A percentile compares a stretch with the other conserved stretches of the same genome.
phyloP scores from a whole-genome alignment of 768 basidiomycete species.

The Lenzites betulinus region DNA sequence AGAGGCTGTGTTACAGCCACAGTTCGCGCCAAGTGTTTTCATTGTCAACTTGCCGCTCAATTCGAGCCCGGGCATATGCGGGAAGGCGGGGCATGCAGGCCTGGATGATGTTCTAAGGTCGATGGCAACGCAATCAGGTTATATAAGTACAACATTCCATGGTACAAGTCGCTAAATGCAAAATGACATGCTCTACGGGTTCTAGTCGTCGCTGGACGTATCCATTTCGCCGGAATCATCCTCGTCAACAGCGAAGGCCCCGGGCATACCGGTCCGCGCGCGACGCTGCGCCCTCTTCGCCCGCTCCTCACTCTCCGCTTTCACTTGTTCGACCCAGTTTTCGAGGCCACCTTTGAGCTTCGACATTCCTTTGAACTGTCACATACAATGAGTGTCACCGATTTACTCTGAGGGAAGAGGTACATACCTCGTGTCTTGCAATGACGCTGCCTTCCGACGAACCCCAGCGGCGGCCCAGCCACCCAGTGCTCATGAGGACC shows the following conservation, averaged over 20 bases:
- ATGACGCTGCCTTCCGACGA: constrained; percentile 66
- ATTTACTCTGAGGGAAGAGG: background rate
- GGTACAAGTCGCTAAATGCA: background rate
- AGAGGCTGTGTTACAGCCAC: constrained; percentile 8
- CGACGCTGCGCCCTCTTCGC: constrained; percentile 25
- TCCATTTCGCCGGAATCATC: constrained; percentile 7
- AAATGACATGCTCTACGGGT: background rate
- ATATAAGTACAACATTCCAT: constrained; percentile 1
- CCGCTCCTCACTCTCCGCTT: constrained; percentile 34
- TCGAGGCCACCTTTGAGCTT: constrained; percentile 69
- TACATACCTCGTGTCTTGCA: constrained; percentile 72
- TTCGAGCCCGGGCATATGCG: background rate
- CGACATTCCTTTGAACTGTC: constrained; percentile 81
- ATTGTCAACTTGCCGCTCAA: no score
- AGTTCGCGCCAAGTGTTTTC: background rate
- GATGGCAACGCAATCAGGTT: background rate
- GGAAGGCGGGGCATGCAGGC: background rate
- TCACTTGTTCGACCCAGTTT: constrained; percentile 67
- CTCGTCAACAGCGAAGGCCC: constrained; percentile 14
- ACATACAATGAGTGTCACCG: background rate
- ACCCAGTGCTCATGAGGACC: constrained; percentile 88
- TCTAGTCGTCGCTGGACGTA: constrained; percentile 8
- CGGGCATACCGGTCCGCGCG: constrained; percentile 22
- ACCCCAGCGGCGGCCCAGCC: constrained; percentile 56
- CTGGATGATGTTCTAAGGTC: no score